A percentile compares a stretch with the other conserved stretches of the same genome.
Evolutionary conservation across 495 filamentous ascomycete genomes (phyloP).

Genomic region (Neurospora hispaniola): DNA sequence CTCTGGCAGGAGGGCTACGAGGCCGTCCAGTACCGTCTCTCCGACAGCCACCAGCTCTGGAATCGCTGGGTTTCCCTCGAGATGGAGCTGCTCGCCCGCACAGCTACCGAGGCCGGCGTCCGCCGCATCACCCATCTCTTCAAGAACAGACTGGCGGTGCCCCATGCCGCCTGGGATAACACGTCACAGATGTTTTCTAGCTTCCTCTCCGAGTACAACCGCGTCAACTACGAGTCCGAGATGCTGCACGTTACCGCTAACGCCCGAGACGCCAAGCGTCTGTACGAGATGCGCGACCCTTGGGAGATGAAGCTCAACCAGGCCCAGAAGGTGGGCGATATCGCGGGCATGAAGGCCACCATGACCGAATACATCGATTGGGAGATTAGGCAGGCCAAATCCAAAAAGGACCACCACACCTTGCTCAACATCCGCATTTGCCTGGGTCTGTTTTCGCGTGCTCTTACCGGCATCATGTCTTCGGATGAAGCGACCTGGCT

Average conservation of each 20-base stretch:
- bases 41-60: conserved; percentile 85
- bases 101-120: conserved; percentile 46
- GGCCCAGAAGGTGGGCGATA: conserved; percentile 48
- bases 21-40: conserved; percentile 68
- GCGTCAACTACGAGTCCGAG: conserved; percentile 60
- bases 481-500: conserved; percentile 65
- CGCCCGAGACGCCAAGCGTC: conserved; percentile 56
- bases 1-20: conserved; percentile 72
- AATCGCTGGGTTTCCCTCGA: conserved; percentile 61
- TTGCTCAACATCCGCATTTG: conserved; percentile 47
- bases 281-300: conserved; percentile 56
- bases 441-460: conserved; percentile 69
- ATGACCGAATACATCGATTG: conserved; percentile 72
- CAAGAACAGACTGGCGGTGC: conserved; percentile 59
- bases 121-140: conserved; percentile 59
- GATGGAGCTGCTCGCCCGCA: conserved; percentile 43
- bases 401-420: conserved; percentile 33
- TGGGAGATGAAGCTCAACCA: conserved; percentile 58
- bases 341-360: conserved; percentile 42
- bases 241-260: conserved; percentile 62
- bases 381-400: conserved; percentile 54
- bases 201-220: conserved; percentile 71
- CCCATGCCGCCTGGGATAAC: conserved; percentile 75
- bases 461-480: conserved; percentile 53
- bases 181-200: conserved; percentile 75